A percentile compares a stretch with the other conserved stretches of the same genome.
Conservation (phyloP, 345 rosid species). For the Brassica nigra region DNA sequence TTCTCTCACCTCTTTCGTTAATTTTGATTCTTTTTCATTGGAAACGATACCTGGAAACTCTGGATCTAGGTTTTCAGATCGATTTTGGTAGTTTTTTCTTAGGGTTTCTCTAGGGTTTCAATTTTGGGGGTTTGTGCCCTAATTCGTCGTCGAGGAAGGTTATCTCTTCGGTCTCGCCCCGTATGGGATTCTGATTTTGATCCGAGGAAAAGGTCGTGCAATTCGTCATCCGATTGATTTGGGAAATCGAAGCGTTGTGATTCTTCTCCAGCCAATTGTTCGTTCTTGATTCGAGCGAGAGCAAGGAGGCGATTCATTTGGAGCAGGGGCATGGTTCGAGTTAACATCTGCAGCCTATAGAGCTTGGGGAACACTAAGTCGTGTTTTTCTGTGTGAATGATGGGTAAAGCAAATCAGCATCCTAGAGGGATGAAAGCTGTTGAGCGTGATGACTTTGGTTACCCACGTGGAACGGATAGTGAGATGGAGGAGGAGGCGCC, state of each 20-base stretch:
- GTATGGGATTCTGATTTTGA: conserved; percentile 1
- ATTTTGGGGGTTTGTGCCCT: conserved; percentile 12
- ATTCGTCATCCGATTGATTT: conserved; percentile 14
- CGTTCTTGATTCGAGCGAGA: not conserved
- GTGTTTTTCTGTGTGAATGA: conserved; percentile 41
- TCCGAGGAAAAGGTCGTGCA: not conserved
- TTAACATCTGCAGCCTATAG: conserved; percentile 35
- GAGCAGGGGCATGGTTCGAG: not conserved
- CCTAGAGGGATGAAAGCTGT: conserved; percentile 64
- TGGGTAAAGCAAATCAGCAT: conserved; percentile 74
- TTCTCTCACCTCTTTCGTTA: not conserved
- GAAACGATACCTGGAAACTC: conserved; percentile 34
- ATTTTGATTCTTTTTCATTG: not conserved
- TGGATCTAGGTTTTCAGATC: conserved; percentile 47
- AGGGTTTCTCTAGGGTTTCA: conserved; percentile 44
- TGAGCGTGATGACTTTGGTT: conserved; percentile 74
- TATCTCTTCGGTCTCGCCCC: conserved; percentile 1
- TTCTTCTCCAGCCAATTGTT: conserved; percentile 1
- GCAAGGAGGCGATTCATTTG: conserved; percentile 7
- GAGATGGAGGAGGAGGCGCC: conserved; percentile 61
- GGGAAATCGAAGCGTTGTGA: conserved; percentile 7
- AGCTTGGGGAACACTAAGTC: conserved; percentile 48
- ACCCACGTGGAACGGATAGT: conserved; percentile 55
- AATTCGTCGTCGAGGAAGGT: not conserved
- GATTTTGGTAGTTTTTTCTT: conserved; percentile 33